These are phyloP conservation scores for Ogataea angusta DNA, from an alignment of 805 yeast genomes.

Conservation along the genomic window DNA sequence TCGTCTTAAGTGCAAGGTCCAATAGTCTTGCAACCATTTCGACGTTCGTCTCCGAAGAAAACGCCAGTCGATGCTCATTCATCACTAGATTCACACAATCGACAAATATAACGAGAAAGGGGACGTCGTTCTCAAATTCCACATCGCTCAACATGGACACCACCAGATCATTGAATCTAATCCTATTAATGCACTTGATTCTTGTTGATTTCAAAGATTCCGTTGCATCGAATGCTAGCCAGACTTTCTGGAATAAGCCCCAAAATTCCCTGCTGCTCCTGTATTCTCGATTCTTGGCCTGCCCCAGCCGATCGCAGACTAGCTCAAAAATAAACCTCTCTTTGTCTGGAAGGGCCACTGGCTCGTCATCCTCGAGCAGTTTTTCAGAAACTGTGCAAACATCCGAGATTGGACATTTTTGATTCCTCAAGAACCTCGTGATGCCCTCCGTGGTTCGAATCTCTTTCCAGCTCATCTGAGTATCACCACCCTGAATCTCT, in stretches of 20 bases:
- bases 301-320: conserved; percentile 58
- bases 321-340: conserved; percentile 56
- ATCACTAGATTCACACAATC: conserved; percentile 17
- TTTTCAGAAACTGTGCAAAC: conserved; percentile 36
- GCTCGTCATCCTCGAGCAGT: conserved; percentile 31
- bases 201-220: conserved; percentile 33
- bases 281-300: conserved; percentile 40
- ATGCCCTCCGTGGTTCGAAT: conserved; percentile 43
- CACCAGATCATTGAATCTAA: conserved; percentile 40
- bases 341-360: conserved; percentile 52
- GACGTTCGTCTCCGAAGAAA: conserved; percentile 29
- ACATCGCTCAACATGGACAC: conserved; percentile 23
- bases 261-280: conserved; percentile 45
- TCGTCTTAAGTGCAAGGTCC: conserved; percentile 1
- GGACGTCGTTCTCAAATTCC: conserved; percentile 17
- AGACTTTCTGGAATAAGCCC: conserved; percentile 42
- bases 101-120: conserved; percentile 21
- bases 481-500: background rate
- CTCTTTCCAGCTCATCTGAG: conserved; percentile 3
- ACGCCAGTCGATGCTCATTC: conserved; percentile 12
- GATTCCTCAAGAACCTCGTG: conserved; percentile 58
- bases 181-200: conserved; percentile 38
- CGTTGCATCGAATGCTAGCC: conserved; percentile 21
- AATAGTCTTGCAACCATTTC: conserved; percentile 17
- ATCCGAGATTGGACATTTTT: conserved; percentile 40